Conservation (phyloP, 2,329 filamentous ascomycete genomes). For the Sarocladiaceae sp. region DNA sequence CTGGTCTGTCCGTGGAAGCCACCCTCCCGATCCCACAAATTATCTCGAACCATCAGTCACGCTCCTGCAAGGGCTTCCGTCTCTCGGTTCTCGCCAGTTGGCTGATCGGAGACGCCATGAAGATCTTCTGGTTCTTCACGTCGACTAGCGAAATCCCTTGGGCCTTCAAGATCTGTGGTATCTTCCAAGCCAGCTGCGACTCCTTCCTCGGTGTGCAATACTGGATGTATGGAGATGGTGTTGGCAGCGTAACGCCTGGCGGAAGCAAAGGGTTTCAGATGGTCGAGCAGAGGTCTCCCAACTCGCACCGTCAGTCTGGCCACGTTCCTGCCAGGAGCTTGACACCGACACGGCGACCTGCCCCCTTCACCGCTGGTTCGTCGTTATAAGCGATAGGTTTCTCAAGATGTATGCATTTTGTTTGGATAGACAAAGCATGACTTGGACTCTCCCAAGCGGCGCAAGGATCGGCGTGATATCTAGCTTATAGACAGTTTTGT, state of each 20-base stretch:
- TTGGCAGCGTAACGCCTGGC: conserved; percentile 12
- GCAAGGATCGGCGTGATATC: conserved; percentile 3
- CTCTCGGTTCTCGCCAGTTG: conserved; percentile 72
- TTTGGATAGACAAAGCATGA: conserved; percentile 3
- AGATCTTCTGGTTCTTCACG: conserved; percentile 83
- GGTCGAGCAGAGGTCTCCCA: conserved; percentile 19
- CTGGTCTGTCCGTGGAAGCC: conserved; percentile 76
- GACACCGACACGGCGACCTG: conserved; percentile 35
- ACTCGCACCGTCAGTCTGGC: conserved; percentile 16
- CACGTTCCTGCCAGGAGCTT: conserved; percentile 29
- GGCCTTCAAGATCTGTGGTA: conserved; percentile 77
- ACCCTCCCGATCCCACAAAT: conserved; percentile 80
- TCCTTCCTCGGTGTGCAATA: conserved; percentile 71
- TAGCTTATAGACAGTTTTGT: conserved; percentile 5
- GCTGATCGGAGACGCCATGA: conserved; percentile 78
- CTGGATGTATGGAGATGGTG: conserved; percentile 59
- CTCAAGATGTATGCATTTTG: neutral
- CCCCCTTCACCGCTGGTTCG: conserved; percentile 28
- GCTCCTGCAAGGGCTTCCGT: conserved; percentile 74
- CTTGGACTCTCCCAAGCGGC: neutral
- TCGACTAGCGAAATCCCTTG: conserved; percentile 65
- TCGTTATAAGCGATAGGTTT: conserved; percentile 14
- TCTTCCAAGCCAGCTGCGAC: conserved; percentile 78
- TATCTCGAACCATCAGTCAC: conserved; percentile 61
- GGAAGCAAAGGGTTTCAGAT: conserved; percentile 34